Base-by-base conservation (phyloP, 768 basidiomycete species). In the Peribolospora kevripleyi region DNA sequence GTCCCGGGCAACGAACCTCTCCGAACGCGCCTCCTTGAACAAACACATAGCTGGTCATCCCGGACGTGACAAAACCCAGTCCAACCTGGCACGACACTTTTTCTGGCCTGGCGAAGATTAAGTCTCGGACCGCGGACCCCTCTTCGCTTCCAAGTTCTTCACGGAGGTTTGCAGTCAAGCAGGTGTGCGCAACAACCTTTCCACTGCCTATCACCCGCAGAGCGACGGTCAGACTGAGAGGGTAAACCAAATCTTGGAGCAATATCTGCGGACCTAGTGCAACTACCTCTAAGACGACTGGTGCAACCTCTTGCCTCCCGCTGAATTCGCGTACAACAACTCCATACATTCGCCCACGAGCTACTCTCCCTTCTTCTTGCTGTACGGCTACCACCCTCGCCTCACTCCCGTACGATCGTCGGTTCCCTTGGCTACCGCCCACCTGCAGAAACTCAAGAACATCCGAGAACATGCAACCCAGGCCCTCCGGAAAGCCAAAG, bases 191-290 rank as follows among this genome's bases (percentile, higher is more conserved):
- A n/a, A n/a, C n/a, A 66, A 65, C 42, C 58, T 68, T 0, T 68
- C 66, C 6, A 74, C 72, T 0, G 72, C 71, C 1, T 74, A 68
- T 51, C 73, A 73, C 53, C 74, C 73, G 0, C 68, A 71, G 52
- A 68, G 67, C 3, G 68, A 72, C 54, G 70, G 73, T 0, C 69
- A 71, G 47, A 71, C 70, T 0, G 71, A 75, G 54, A 54, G 64
- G 1, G 59, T 68, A 7, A 72, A 74, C 55, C 70, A 71, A 55
- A 61, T 67, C 4, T 37, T 73, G 0, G 70, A 74, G 55, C 65
- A 66, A 9, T 71, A 69, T 55, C 67, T 74, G 0, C 60, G 68
- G 0, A 50, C 66, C 0, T 72, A 65, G 57, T 51, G 59, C 43
- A 65, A 68, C 51, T 61, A 67, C 51, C 58, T 64, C 6, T 67